phyloP scores from a whole-genome alignment of 1,139 yeast species.

The Kurtzmaniella natalensis region DNA sequence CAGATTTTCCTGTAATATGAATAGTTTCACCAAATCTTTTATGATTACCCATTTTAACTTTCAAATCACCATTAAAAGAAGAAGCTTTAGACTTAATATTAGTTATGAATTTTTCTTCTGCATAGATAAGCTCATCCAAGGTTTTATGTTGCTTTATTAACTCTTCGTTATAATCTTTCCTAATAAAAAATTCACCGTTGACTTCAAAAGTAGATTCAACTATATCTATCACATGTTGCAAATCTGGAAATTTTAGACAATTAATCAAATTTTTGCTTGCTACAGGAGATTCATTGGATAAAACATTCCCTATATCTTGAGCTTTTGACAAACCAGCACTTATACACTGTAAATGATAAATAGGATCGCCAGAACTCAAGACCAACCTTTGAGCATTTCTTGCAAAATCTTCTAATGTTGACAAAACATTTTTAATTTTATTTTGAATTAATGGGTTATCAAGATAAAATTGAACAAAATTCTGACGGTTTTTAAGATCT shows the following conservation, averaged over 20 bases:
- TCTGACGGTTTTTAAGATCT: constrained; percentile 59
- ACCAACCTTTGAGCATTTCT: constrained; percentile 35
- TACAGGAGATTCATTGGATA: constrained; percentile 15
- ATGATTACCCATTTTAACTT: constrained; percentile 19
- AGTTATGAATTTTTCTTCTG: constrained; percentile 20
- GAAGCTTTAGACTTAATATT: constrained; percentile 17
- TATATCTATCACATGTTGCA: constrained; percentile 18
- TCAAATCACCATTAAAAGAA: constrained; percentile 26
- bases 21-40: constrained; percentile 10
- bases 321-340: constrained; percentile 31
- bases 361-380: constrained; percentile 32
- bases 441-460: constrained; percentile 33
- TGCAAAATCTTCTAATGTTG: constrained; percentile 34
- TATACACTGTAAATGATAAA: constrained; percentile 25
- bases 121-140: constrained; percentile 22
- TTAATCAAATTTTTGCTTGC: constrained; percentile 9
- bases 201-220: constrained; percentile 26
- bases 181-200: constrained; percentile 21
- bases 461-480: constrained; percentile 52
- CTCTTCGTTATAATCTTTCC: constrained; percentile 22
- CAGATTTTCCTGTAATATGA: constrained; percentile 29
- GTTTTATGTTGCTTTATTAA: constrained; percentile 29
- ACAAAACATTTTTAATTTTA: constrained; percentile 20
- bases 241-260: constrained; percentile 5
- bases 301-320: constrained; percentile 18